phyloP scores from a whole-genome alignment of 169 alveolate species.

The Toxoplasma gondii region DNA sequence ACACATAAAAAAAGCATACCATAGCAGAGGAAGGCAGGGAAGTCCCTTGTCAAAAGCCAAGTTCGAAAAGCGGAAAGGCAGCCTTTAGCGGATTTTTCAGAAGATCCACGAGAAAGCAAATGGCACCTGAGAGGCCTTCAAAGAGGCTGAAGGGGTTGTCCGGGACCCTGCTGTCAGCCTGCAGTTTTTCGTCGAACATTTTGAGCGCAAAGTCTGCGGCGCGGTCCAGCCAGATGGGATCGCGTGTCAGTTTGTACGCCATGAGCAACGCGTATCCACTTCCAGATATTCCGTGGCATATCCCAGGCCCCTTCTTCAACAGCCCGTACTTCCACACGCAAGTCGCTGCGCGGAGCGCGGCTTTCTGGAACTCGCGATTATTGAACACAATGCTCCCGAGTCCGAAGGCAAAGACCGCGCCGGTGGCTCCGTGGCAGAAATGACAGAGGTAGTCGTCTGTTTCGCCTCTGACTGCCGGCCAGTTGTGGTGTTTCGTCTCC shows the following conservation, averaged over 20 bases:
- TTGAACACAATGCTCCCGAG: background rate
- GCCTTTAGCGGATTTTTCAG: background rate
- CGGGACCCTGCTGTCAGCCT: conserved; percentile 3
- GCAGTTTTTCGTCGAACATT: background rate
- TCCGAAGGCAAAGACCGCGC: conserved; percentile 2
- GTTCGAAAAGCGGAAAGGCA: conserved; percentile 29
- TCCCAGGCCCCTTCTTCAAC: conserved; percentile 25
- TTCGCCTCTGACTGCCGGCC: background rate
- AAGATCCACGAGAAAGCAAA: conserved; percentile 8
- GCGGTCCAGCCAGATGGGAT: conserved; percentile 12
- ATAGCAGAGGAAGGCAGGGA: no score
- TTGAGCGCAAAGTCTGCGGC: background rate
- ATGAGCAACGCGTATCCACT: conserved; percentile 9
- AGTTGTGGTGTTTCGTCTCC: conserved; percentile 18
- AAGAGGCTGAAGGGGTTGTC: conserved; percentile 23
- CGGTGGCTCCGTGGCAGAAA: conserved; percentile 42
- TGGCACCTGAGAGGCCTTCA: conserved; percentile 29
- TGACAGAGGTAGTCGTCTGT: conserved; percentile 4
- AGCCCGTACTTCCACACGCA: conserved; percentile 42
- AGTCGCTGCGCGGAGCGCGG: conserved; percentile 13
- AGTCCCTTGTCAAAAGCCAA: background rate
- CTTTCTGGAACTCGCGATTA: background rate
- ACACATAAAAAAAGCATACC: no score
- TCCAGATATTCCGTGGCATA: conserved; percentile 12
- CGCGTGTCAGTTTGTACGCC: background rate